These are phyloP conservation scores for Rhodamnia rubescens DNA, from an alignment of 345 rosid genomes.

Conservation along the genomic window DNA sequence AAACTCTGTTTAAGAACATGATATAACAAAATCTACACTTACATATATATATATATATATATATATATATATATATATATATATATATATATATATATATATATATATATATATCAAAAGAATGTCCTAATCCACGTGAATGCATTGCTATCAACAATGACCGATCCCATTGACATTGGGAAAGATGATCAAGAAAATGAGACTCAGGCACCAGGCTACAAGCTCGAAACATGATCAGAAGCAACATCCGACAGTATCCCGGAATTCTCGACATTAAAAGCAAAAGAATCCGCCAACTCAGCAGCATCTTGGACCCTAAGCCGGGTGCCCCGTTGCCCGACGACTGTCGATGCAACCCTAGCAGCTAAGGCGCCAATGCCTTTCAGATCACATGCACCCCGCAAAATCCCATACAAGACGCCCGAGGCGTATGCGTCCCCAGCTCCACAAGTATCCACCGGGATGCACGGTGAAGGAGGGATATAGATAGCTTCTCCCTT, in stretches of 20 bases:
- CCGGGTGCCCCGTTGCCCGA: slow-evolving; percentile 86
- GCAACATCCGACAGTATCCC: slow-evolving; percentile 42
- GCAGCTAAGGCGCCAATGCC: slow-evolving; percentile 82
- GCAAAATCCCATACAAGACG: slow-evolving; percentile 63
- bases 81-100: neutral
- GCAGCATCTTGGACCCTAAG: slow-evolving; percentile 66
- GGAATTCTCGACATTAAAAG: slow-evolving; percentile 24
- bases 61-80: neutral
- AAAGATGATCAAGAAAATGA: neutral
- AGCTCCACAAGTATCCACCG: slow-evolving; percentile 83
- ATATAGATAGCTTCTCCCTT: slow-evolving; percentile 93
- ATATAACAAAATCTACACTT: neutral
- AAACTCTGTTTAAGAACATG: neutral
- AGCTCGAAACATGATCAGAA: slow-evolving; percentile 56
- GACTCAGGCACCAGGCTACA: slow-evolving; percentile 14
- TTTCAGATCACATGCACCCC: slow-evolving; percentile 66
- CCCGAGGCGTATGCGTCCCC: slow-evolving; percentile 97
- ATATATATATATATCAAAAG: neutral
- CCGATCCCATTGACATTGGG: neutral
- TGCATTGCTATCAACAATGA: neutral
- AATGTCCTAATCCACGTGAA: neutral
- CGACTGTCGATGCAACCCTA: slow-evolving; percentile 82
- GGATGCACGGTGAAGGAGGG: slow-evolving; percentile 76
- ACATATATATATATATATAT: neutral
- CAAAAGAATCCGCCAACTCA: slow-evolving; percentile 53